Evolutionary conservation across 2,329 filamentous ascomycete genomes (phyloP), one percentile per base, ranked within the genome.

Genomic region (Colletotrichum destructivum): DNA sequence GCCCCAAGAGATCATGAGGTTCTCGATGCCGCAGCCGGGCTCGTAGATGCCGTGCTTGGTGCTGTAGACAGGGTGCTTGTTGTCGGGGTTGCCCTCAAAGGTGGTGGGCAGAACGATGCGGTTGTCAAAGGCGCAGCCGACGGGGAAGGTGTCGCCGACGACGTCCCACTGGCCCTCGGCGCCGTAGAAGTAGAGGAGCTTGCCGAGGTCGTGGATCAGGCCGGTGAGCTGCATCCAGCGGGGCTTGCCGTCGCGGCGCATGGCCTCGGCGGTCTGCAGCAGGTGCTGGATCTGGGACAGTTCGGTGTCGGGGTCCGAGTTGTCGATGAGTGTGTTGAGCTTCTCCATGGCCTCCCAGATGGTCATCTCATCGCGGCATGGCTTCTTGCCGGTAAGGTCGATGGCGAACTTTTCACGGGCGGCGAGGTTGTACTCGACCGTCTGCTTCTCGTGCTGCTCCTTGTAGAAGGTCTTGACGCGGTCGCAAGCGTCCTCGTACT

Each of bases 331-430:
- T 0, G 93, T 94, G 88, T 97, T 94, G 78, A 97, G 91, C 83
- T 94, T 95, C 88, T 97, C 94, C 84, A 97, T 96, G 23, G 95
- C 95, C 81, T 97, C 87, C 95, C 94, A 97, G 80, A 97, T 88
- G 73, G 91, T 92, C 93, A 97, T 94, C 81, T 93, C 88, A 18
- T 92, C 90, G 65, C 87, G 84, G 51, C 77, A 78, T 21, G 93
- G 90, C 2, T 88, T 88, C 81, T 91, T 75, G 59, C 62, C 85
- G 84, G 94, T 94, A 66, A 88, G 84, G 76, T 92, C 70, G 60
- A 75, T 72, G 69, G 69, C 72, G 77, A 84, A 84, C 59, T 81
- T 81, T 77, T 79, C 90, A 66, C 95, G 93, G 16, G 93, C 94
- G 74, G 91, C 90, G 54, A 97, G 87, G 85, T 97, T 97, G 88